Percentiles rank a stretch among this genome's conserved stretches.
Conservation (phyloP, 176 grass and related monocot genomes). For the Urochloa ruziziensis region DNA sequence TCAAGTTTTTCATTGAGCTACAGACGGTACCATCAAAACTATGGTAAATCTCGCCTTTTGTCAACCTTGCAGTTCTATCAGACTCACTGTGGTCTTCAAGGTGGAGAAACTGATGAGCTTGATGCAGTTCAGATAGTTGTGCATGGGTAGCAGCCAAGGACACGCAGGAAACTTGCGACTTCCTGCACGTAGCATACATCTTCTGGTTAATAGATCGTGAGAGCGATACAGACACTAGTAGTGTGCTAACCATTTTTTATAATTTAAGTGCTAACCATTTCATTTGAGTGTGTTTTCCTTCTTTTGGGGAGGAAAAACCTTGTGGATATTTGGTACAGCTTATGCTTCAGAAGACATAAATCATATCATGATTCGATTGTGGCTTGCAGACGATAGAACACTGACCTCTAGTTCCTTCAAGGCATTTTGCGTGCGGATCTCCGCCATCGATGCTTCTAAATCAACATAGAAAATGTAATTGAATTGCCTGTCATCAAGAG, state of each 20-base stretch:
- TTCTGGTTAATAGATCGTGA: background rate
- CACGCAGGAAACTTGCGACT: conserved; percentile 50
- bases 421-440: conserved; percentile 57
- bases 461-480: conserved; percentile 72
- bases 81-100: background rate
- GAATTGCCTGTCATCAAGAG: conserved; percentile 45
- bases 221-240: background rate
- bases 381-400: background rate
- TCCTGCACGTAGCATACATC: conserved; percentile 32
- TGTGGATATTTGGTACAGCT: background rate
- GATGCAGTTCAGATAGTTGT: conserved; percentile 20
- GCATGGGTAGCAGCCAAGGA: conserved; percentile 53
- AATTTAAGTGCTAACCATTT: too few relatives aligned
- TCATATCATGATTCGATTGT: background rate
- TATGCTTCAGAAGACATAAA: background rate
- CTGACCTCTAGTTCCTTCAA: conserved; percentile 53
- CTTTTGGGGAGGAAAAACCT: background rate
- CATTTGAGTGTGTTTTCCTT: background rate
- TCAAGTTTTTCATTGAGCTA: background rate
- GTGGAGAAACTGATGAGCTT: background rate
- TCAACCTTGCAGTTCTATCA: background rate
- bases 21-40: background rate
- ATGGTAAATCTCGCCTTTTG: background rate
- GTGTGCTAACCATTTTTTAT: background rate
- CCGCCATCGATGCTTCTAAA: conserved; percentile 63